These are phyloP conservation scores for Phytophthora ramorum DNA, from an alignment of 352 stramenopile genomes.

Conservation along the genomic window DNA sequence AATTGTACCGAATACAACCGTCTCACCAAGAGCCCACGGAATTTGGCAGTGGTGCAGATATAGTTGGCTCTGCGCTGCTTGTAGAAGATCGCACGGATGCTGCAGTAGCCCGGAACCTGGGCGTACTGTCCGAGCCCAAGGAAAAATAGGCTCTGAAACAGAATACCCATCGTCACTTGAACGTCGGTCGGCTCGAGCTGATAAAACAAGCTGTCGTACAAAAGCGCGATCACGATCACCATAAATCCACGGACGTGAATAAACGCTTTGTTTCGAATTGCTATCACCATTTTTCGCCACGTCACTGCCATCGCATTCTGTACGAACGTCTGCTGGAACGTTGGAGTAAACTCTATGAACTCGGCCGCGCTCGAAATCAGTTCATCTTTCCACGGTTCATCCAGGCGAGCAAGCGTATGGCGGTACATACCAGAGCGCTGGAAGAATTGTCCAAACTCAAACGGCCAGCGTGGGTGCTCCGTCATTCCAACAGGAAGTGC, in stretches of 20 bases:
- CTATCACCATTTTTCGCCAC: conserved; percentile 68
- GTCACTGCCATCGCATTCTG: conserved; percentile 42
- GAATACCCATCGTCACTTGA: conserved; percentile 73
- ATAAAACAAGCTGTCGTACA: conserved; percentile 69
- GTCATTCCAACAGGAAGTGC: neutral
- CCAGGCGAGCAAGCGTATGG: conserved; percentile 41
- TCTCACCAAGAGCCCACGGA: conserved; percentile 67
- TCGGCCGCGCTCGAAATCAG: no score
- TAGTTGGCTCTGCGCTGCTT: conserved; percentile 60
- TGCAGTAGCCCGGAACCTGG: conserved; percentile 81
- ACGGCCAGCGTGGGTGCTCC: conserved; percentile 10
- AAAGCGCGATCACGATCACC: conserved; percentile 60
- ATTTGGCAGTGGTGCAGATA: conserved; percentile 65
- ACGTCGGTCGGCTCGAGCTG: conserved; percentile 51
- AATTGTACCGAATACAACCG: conserved; percentile 78
- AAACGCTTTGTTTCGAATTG: conserved; percentile 55
- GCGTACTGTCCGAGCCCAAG: conserved; percentile 76
- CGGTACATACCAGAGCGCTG: conserved; percentile 51
- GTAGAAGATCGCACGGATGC: conserved; percentile 75
- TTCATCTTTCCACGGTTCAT: no score
- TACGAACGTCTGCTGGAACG: conserved; percentile 56
- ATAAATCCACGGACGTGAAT: conserved; percentile 52
- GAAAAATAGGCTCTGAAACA: conserved; percentile 89
- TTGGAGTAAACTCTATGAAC: no score
- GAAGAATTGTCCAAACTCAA: conserved; percentile 55